Percentiles rank a stretch among this genome's conserved stretches.
These are phyloP conservation scores for Nitzschia inconspicua DNA, from an alignment of 108 stramenopile species.

Conservation along the genomic window DNA sequence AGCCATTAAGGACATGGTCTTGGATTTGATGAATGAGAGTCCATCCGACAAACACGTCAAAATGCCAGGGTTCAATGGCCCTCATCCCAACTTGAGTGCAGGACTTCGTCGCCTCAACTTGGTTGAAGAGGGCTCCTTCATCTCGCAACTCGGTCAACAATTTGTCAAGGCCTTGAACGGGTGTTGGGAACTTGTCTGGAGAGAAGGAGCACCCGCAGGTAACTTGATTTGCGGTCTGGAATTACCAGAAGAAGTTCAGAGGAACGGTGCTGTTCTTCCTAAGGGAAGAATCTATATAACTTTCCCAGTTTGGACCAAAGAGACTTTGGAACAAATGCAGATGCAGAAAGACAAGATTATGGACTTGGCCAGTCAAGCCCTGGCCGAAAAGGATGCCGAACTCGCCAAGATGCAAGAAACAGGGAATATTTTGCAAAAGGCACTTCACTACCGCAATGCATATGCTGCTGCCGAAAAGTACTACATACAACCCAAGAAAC, in stretches of 20 bases:
- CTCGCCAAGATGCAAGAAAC: conserved; percentile 48
- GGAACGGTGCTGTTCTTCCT: conserved; percentile 54
- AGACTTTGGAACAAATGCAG: conserved; percentile 35
- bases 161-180: conserved; percentile 36
- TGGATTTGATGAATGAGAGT: conserved; percentile 7
- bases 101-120: conserved; percentile 38
- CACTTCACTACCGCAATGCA: conserved; percentile 60
- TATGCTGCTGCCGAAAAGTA: conserved; percentile 28
- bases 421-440: conserved; percentile 55
- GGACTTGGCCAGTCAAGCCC: conserved; percentile 29
- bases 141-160: conserved; percentile 36
- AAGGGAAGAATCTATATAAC: conserved; percentile 48
- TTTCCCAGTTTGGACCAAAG: conserved; percentile 55
- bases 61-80: conserved; percentile 62
- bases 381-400: conserved; percentile 43
- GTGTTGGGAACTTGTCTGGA: conserved; percentile 70
- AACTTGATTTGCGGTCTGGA: conserved; percentile 56
- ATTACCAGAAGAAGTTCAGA: conserved; percentile 39
- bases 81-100: conserved; percentile 57
- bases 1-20: conserved; percentile 4
- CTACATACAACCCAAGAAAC: conserved; percentile 8
- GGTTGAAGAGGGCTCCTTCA: conserved; percentile 32
- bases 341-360: conserved; percentile 33
- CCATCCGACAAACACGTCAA: conserved; percentile 8
- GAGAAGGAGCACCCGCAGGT: conserved; percentile 44